Evolutionary conservation across 2,329 filamentous ascomycete species (phyloP), one percentile per base, ranked within the genome.

Genomic region (Fusarium annulatum): DNA sequence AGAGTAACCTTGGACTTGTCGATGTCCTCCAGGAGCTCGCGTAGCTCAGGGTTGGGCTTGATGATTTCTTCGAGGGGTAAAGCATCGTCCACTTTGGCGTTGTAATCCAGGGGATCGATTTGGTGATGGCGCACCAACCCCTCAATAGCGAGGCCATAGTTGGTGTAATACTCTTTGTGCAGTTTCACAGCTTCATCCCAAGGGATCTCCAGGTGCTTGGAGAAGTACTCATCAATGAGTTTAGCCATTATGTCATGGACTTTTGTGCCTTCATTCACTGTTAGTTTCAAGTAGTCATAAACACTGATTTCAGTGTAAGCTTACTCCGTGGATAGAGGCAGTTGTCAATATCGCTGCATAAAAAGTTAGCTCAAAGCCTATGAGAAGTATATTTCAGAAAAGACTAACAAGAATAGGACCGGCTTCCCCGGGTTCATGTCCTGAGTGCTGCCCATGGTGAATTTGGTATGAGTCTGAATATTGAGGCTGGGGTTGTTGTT

Each of bases 81-180:
- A 6, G 96, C 96, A 81, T 99, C 96, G 80, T 99, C 96, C 18
- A 99, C 96, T 83, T 97, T 92, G 73, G 89, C 85, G 82, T 99
- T 99, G 86, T 98, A 99, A 62, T 97, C 95, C 9, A 99, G 87
- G 3, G 96, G 94, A 79, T 98, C 94, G 77, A 99, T 97, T 82
- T 97, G 91, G 85, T 99, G 96, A 83, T 98, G 93, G 15, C 94
- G 91, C 42, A 97, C 94, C 3, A 99, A 88, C 3, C 96, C 96
- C 84, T 98, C 95, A 73, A 99, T 97, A 36, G 96, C 96, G n/a
- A 99, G 90, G 36, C 97, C 96, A 81, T 99, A 99, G 81, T 94
- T 95, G 79, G 91, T 92, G 85, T 98, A 99, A 86, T 99, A 99
- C 77, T 95, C 93, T 81, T 91, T 88, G 83, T 98, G 96, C 33